Evolutionary conservation across 371 early-diverging fungal species (phyloP).

Genomic region (Mucor circinelloides): DNA sequence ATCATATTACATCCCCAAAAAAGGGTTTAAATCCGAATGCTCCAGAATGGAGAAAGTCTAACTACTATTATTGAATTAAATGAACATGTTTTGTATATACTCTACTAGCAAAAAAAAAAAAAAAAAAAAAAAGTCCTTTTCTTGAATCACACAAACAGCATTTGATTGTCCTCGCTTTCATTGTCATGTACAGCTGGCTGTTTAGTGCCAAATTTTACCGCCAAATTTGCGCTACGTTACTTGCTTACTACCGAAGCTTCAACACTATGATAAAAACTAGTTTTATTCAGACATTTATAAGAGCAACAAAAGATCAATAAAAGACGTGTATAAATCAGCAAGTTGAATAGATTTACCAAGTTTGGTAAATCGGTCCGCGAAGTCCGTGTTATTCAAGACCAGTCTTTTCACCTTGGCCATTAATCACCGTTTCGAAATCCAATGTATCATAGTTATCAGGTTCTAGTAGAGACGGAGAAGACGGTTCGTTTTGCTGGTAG

Average conservation of each 20-base stretch:
- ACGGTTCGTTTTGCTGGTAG: not conserved
- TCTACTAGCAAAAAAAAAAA: not conserved
- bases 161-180: not conserved
- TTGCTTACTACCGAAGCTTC: not conserved
- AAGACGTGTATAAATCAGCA: not conserved
- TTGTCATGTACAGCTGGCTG: too few species aligned
- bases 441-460: conserved; percentile 10
- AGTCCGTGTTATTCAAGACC: conserved; percentile 26
- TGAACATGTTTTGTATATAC: not conserved
- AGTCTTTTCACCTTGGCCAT: conserved; percentile 26
- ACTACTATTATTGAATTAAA: not conserved
- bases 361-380: conserved; percentile 17
- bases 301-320: not conserved
- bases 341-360: not conserved
- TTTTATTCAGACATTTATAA: not conserved
- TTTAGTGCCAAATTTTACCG: not conserved
- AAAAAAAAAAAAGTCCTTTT: too few species aligned
- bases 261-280: not conserved
- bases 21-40: conserved; percentile 45
- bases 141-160: not conserved
- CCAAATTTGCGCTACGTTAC: not conserved
- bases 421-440: conserved; percentile 25
- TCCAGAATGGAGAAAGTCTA: conserved; percentile 33
- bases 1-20: conserved; percentile 11
- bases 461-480: not conserved